Evolutionary conservation across 1,139 yeast genomes (phyloP).

Genomic region (Pichia sp.): DNA sequence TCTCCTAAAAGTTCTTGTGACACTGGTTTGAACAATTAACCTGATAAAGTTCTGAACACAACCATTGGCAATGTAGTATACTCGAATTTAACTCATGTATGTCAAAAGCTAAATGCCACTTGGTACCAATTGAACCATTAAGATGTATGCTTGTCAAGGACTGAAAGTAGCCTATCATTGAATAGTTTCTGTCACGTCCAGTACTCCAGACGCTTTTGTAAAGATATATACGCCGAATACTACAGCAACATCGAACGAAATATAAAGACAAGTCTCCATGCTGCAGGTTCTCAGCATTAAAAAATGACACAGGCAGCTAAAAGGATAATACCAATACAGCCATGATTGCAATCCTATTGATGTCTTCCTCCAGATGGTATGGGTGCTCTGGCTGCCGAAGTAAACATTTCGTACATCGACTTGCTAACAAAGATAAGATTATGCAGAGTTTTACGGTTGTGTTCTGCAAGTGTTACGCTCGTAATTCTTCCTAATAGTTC

Average conservation of each 20-base stretch:
- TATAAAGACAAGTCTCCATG: neutral
- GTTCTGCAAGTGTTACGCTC: too few species aligned
- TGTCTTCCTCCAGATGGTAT: too few species aligned
- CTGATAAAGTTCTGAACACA: neutral
- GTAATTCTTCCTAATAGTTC: too few species aligned
- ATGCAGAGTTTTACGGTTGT: too few species aligned
- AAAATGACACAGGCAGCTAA: too few species aligned
- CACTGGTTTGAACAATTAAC: neutral
- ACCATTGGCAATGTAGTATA: neutral
- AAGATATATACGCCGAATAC: neutral
- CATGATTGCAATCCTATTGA: too few species aligned
- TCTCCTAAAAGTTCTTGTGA: neutral
- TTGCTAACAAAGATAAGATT: too few species aligned
- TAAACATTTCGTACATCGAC: too few species aligned
- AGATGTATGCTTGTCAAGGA: neutral
- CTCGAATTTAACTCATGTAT: neutral
- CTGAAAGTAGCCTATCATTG: neutral
- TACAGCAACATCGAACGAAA: neutral
- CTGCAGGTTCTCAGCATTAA: too few species aligned
- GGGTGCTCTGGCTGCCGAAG: too few species aligned
- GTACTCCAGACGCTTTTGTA: neutral
- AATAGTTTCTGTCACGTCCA: neutral
- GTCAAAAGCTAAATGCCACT: neutral
- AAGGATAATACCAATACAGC: too few species aligned
- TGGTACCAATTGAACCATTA: neutral